These are phyloP conservation scores for Acacia concinna DNA, from an alignment of 331 rosid genomes.

Conservation along the genomic window DNA sequence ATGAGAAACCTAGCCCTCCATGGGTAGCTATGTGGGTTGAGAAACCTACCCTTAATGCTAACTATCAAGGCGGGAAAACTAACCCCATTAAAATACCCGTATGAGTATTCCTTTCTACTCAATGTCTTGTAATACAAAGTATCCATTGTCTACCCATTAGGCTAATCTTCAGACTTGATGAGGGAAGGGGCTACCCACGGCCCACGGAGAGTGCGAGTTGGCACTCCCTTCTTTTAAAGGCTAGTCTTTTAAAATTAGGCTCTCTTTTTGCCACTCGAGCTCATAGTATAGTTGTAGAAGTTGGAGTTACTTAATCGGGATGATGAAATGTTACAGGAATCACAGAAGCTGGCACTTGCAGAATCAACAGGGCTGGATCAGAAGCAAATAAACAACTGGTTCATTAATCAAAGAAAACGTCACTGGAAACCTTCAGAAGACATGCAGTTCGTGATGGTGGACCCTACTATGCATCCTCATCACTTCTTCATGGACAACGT, in stretches of 20 bases:
- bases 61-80: too few relatives aligned
- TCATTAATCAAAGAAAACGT: conserved; percentile 91
- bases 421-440: conserved; percentile 99
- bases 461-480: conserved; percentile 73
- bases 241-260: neutral
- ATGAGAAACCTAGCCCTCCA: too few relatives aligned
- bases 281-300: neutral
- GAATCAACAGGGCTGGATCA: conserved; percentile 94
- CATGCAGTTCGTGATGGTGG: conserved; percentile 94
- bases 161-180: too few relatives aligned
- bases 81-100: too few relatives aligned
- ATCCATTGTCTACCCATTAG: too few relatives aligned
- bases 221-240: too few relatives aligned
- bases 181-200: too few relatives aligned
- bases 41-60: too few relatives aligned
- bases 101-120: too few relatives aligned
- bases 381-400: conserved; percentile 99
- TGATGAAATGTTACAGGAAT: conserved; percentile 53
- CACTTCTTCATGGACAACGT: conserved; percentile 82
- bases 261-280: neutral
- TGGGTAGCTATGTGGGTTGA: too few relatives aligned
- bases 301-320: neutral
- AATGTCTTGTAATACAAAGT: too few relatives aligned
- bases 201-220: too few relatives aligned
- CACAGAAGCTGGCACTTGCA: conserved; percentile 90